phyloP scores from a whole-genome alignment of 148 eudicot species.

The Diospyros kaki region DNA sequence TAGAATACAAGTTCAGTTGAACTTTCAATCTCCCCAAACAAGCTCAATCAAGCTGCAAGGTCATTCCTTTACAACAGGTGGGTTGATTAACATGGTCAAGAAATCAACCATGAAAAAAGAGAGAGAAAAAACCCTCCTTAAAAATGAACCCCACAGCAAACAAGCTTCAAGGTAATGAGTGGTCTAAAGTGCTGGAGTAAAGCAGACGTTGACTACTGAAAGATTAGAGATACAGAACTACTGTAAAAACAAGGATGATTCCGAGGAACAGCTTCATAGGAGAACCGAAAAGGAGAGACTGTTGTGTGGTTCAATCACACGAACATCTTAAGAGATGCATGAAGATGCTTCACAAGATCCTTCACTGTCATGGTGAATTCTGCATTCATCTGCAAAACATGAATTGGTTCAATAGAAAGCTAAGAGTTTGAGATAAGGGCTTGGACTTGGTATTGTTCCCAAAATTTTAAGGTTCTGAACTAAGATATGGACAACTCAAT shows the following conservation, averaged over 20 bases:
- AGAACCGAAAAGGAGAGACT: background rate
- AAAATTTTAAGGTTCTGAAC: background rate
- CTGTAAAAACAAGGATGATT: background rate
- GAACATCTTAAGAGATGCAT: conserved; percentile 28
- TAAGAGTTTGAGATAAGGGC: background rate
- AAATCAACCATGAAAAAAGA: conserved; percentile 42
- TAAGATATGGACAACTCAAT: background rate
- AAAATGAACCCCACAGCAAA: conserved; percentile 49
- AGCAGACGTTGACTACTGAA: conserved; percentile 9
- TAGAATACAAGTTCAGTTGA: conserved; percentile 6
- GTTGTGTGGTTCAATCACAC: conserved; percentile 16
- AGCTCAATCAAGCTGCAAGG: conserved; percentile 22
- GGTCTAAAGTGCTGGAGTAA: conserved; percentile 21
- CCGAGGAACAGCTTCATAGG: too few species aligned
- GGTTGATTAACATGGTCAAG: conserved; percentile 35
- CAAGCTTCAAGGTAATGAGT: conserved; percentile 18
- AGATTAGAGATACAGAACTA: background rate
- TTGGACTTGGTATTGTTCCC: background rate
- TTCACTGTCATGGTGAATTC: conserved; percentile 42
- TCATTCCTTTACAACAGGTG: conserved; percentile 41
- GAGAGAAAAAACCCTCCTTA: conserved; percentile 43
- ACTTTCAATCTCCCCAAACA: conserved; percentile 18
- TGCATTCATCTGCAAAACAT: conserved; percentile 48
- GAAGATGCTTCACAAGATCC: conserved; percentile 52
- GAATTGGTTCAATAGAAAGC: background rate